Evolutionary conservation across 139 green algal species (phyloP).

Genomic region (Chlamydomonas applanata): DNA sequence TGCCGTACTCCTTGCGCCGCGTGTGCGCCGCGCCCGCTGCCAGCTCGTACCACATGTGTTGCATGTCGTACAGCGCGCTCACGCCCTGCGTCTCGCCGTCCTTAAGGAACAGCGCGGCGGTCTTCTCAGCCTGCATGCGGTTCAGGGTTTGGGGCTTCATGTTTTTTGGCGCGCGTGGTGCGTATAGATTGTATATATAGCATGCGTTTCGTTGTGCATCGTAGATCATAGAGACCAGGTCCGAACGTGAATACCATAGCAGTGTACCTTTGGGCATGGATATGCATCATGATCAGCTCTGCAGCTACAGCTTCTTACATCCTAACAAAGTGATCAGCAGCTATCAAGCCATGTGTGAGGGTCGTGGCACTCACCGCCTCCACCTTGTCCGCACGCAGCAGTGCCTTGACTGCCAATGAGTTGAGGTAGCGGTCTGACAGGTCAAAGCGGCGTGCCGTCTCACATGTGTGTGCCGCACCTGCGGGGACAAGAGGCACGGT

Average conservation of each 20-base stretch:
- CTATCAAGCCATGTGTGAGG: neutral
- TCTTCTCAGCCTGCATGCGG: constrained; percentile 75
- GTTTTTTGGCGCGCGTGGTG: too few species aligned
- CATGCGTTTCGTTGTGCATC: too few species aligned
- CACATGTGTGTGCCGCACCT: constrained; percentile 55
- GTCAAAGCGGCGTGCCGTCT: constrained; percentile 77
- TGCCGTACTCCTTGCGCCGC: constrained; percentile 38
- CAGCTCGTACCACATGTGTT: constrained; percentile 97
- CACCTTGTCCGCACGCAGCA: constrained; percentile 58
- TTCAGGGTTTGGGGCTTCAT: too few species aligned
- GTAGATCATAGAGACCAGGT: too few species aligned
- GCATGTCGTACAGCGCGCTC: constrained; percentile 94
- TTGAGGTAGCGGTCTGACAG: constrained; percentile 95
- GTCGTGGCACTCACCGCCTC: constrained; percentile 28
- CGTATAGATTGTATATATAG: neutral
- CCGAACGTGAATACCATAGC: too few species aligned
- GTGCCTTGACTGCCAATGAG: constrained; percentile 71
- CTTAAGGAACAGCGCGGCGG: constrained; percentile 84
- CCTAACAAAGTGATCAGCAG: too few species aligned
- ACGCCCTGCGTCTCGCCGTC: constrained; percentile 67
- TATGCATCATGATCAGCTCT: too few species aligned
- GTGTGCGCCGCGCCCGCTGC: constrained; percentile 68
- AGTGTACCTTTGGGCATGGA: neutral
- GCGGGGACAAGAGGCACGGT: neutral
- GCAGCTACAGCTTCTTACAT: too few species aligned